A percentile compares a stretch with the other conserved stretches of the same genome.
Conservation (phyloP, 2,329 filamentous ascomycete genomes). For the Apiospora saccharicola region DNA sequence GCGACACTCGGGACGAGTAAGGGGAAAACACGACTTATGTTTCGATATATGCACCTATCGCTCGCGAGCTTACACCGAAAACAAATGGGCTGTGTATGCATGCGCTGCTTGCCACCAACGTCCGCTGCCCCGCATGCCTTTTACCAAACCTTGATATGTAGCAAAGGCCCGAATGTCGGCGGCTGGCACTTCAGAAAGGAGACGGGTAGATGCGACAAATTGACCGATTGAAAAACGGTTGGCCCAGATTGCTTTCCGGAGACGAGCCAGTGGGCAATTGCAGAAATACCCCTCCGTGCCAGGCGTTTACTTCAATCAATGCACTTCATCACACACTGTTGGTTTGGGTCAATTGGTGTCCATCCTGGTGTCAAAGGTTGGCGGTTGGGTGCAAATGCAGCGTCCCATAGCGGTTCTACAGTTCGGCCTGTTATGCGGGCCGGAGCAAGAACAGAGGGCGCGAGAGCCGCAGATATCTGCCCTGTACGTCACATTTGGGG, state of each 20-base stretch:
- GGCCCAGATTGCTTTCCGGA: neutral
- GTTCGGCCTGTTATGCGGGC: neutral
- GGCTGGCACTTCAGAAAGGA: too few species aligned
- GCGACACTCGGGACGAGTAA: conserved; percentile 59
- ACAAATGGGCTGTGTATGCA: conserved; percentile 70
- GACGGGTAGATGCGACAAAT: too few species aligned
- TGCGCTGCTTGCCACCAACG: conserved; percentile 71
- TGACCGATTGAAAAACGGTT: neutral
- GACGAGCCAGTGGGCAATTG: neutral
- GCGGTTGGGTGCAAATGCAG: neutral
- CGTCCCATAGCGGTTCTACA: neutral
- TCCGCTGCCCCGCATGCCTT: conserved; percentile 70
- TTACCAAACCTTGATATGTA: neutral
- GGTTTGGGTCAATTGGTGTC: neutral
- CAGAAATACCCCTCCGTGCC: neutral
- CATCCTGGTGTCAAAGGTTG: too few species aligned
- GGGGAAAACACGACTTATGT: conserved; percentile 60
- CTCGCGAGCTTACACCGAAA: conserved; percentile 75
- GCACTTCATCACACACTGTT: neutral
- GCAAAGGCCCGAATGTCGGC: too few species aligned
- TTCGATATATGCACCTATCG: conserved; percentile 80
- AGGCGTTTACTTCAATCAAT: neutral
- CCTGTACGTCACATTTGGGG: neutral
- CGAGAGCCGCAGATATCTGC: neutral
- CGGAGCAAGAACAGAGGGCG: neutral